Evolutionary conservation across 176 grass and related monocot species (phyloP), one percentile per base, ranked within the genome.

Genomic region (Musa itinerans): DNA sequence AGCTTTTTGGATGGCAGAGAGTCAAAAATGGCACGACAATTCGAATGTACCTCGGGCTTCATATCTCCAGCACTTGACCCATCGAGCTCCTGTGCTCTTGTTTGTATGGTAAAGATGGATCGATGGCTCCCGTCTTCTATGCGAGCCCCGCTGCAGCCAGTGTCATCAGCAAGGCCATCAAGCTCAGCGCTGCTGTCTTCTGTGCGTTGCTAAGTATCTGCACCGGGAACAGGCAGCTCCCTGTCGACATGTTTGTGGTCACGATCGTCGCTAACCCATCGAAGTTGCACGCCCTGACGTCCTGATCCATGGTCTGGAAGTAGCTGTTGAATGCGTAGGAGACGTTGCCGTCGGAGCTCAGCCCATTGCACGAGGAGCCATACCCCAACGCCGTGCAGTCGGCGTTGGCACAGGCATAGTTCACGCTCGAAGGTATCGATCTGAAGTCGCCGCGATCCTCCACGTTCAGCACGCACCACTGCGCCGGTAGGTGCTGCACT

Each of bases 341-440:
- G 21, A 85, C 85, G 53, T 83, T 91, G 69, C 52, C 70, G 66
- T 20, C 23, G 24, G 64, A 21, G 83, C 74, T 81, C 22, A 89
- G 81, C 10, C 62, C 80, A 79, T 85, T 78, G 79, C 87, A 89
- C 17, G 87, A 89, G 48, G 78, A 84, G 34, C 83, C 86, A 70
- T 89, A 96, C 12, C 88, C 92, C 52, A 96, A 80, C 20, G 88
- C 74, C 0, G 88, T 96, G 75, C 92, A 96, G 68, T 96, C 88
- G n/a, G 88, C 68, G 71, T 81, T 80, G 23, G 86, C 74, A 73
- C 92, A 96, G 50, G 86, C 92, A 10, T 84, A 91, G 63, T 91
- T 84, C 58, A 88, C 82, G 59, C 78, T 84, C n/a, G 71, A 71
- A 24, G 76, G 76, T 69, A 96, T 50, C 24, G 88, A 68, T 20